Percentiles rank a stretch among this genome's conserved stretches.
phyloP scores from a whole-genome alignment of 176 grass and related monocot species.

The bread wheat (Triticum aestivum) region IWGSC_CS_RefSeq_v2.1 NC_057811.1:382615267-382615766 shows the following conservation, averaged over 20 bases:
- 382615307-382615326: not conserved
- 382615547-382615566: not conserved
- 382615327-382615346: constrained; percentile 8
- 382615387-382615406: not conserved
- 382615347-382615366: not conserved
- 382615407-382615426: not conserved
- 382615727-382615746: not conserved
- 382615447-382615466: not conserved
- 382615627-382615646: not conserved
- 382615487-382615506: not conserved
- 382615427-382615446: no score
- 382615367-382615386: constrained; percentile 3
- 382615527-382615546: not conserved
- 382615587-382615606: not conserved
- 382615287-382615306: not conserved
- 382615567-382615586: not conserved
- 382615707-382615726: not conserved
- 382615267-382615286: not conserved
- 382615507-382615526: constrained; percentile 19
- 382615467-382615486: not conserved
- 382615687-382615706: not conserved
- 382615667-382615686: not conserved
- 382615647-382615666: not conserved
- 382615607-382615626: not conserved
- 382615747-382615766: not conserved